Evolutionary conservation across 129 eudicot species (phyloP).

Genomic region (Escallonia rubra): DNA sequence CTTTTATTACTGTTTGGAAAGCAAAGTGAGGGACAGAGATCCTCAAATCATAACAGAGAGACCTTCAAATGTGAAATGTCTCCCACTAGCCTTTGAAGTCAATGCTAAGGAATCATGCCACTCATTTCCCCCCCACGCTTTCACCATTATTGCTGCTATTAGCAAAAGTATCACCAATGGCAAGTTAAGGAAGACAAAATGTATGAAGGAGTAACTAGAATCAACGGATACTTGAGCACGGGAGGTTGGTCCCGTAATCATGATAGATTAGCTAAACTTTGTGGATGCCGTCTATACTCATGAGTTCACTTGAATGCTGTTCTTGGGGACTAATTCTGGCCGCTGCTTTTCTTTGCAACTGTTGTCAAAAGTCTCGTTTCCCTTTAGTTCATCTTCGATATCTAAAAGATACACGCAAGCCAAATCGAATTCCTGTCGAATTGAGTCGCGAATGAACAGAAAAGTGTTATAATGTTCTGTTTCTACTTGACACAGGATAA

Average conservation of each 20-base stretch:
- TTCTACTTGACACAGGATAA: too few species aligned
- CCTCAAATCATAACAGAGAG: neutral
- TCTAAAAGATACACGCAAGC: too few species aligned
- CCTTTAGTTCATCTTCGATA: neutral
- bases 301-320: conserved; percentile 7
- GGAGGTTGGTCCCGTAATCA: too few species aligned
- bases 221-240: too few species aligned
- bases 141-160: too few species aligned
- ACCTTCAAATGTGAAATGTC: neutral
- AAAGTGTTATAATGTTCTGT: too few species aligned
- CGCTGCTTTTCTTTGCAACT: conserved; percentile 19
- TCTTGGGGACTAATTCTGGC: conserved; percentile 15
- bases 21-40: neutral
- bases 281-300: neutral
- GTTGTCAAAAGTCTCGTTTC: conserved; percentile 1
- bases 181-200: too few species aligned
- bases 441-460: neutral
- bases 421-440: neutral
- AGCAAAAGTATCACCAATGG: too few species aligned
- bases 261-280: too few species aligned
- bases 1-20: neutral
- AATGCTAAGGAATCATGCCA: neutral
- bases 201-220: too few species aligned
- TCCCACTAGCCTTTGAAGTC: neutral
- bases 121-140: neutral